Evolutionary conservation across 2,329 filamentous ascomycete genomes (phyloP).

Genomic region (Fusarium sp.): DNA sequence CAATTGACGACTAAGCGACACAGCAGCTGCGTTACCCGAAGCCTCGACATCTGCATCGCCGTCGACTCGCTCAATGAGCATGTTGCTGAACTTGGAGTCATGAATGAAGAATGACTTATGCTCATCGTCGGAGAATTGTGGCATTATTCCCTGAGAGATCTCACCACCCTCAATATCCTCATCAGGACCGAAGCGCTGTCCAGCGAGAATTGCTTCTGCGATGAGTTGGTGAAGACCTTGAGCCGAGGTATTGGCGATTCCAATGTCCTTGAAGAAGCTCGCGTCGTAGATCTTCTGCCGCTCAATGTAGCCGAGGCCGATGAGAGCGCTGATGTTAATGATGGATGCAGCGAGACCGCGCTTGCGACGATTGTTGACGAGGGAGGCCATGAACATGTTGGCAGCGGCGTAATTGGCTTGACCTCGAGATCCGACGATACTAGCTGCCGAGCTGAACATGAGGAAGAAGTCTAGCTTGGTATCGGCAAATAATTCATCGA

Average conservation of each 20-base stretch:
- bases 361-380: conserved; percentile 32
- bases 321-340: conserved; percentile 47
- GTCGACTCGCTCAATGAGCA: neutral
- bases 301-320: neutral
- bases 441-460: conserved; percentile 49
- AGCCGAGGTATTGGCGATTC: conserved; percentile 37
- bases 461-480: conserved; percentile 52
- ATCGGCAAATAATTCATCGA: conserved; percentile 45
- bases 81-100: conserved; percentile 8
- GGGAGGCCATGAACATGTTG: conserved; percentile 49
- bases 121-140: neutral
- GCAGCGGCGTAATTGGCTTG: conserved; percentile 51
- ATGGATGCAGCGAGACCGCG: conserved; percentile 48
- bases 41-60: neutral
- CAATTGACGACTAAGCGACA: neutral
- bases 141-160: conserved; percentile 4
- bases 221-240: conserved; percentile 41
- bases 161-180: neutral
- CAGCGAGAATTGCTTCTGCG: conserved; percentile 33
- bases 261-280: conserved; percentile 4
- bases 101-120: conserved; percentile 10
- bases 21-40: neutral
- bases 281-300: conserved; percentile 1
- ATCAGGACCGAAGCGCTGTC: neutral
- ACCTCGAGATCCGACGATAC: conserved; percentile 47